Conservation (phyloP, 2,329 filamentous ascomycete species). For the Tolypocladium tropicale region DNA sequence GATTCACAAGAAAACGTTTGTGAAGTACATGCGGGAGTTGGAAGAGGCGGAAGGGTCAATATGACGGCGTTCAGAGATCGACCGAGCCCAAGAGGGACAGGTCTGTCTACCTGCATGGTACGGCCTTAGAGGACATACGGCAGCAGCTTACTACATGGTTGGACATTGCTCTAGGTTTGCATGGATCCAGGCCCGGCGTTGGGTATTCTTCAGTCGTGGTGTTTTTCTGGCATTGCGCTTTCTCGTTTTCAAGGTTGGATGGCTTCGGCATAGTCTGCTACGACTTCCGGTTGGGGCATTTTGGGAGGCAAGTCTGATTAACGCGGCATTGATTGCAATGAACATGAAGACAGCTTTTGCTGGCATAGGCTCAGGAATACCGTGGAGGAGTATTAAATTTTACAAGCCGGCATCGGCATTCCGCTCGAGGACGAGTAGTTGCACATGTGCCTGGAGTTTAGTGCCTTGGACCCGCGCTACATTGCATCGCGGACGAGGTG, state of each 20-base stretch:
- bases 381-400: background rate
- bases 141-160: background rate
- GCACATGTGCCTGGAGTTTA: too few relatives aligned
- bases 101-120: background rate
- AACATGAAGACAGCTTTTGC: background rate
- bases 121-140: background rate
- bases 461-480: too few relatives aligned
- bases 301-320: background rate
- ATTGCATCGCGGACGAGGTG: background rate
- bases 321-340: background rate
- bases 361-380: background rate
- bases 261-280: background rate
- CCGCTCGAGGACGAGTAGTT: too few relatives aligned
- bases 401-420: background rate
- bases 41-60: slow-evolving; percentile 38
- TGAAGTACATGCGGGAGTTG: slow-evolving; percentile 82
- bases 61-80: background rate
- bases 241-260: background rate
- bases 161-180: background rate
- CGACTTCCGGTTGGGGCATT: background rate
- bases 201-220: background rate
- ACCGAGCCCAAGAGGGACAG: background rate
- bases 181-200: background rate
- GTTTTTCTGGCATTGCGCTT: background rate
- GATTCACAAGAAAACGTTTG: slow-evolving; percentile 94